A percentile compares a stretch with the other conserved stretches of the same genome.
Conservation (phyloP, 495 filamentous ascomycete genomes). For the Pyrenula massariospora region DNA sequence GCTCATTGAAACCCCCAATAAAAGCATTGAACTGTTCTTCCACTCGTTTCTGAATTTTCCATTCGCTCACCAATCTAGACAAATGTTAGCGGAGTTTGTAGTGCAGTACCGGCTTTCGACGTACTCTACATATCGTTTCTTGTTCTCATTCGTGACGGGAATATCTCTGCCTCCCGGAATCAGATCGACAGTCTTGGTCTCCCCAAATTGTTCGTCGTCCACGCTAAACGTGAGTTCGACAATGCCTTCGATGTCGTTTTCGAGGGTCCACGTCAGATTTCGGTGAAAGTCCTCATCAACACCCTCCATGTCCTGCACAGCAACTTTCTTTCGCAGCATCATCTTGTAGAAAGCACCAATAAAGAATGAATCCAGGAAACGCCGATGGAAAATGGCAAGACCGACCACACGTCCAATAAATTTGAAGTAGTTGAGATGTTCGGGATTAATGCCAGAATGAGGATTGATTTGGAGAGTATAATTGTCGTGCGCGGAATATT, state of each 20-base stretch:
- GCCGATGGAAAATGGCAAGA: conserved; percentile 93
- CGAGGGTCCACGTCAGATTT: conserved; percentile 90
- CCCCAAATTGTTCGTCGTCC: conserved; percentile 95
- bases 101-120: conserved; percentile 12
- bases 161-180: conserved; percentile 86
- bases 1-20: conserved; percentile 91
- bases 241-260: conserved; percentile 90
- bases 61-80: conserved; percentile 79
- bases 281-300: conserved; percentile 96
- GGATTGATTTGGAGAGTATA: conserved; percentile 99
- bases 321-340: conserved; percentile 88
- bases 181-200: conserved; percentile 81
- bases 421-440: conserved; percentile 99
- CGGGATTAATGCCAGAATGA: conserved; percentile 97
- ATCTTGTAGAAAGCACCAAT: conserved; percentile 99
- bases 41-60: conserved; percentile 97
- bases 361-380: conserved; percentile 98
- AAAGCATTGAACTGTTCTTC: conserved; percentile 98
- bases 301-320: conserved; percentile 94
- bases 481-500: conserved; percentile 99
- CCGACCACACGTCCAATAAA: conserved; percentile 98
- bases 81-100: conserved; percentile 6
- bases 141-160: conserved; percentile 93
- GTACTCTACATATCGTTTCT: conserved; percentile 87
- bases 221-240: conserved; percentile 91